Evolutionary conservation across 139 green algal species (phyloP).

Genomic region (Picochlorum sp.): DNA sequence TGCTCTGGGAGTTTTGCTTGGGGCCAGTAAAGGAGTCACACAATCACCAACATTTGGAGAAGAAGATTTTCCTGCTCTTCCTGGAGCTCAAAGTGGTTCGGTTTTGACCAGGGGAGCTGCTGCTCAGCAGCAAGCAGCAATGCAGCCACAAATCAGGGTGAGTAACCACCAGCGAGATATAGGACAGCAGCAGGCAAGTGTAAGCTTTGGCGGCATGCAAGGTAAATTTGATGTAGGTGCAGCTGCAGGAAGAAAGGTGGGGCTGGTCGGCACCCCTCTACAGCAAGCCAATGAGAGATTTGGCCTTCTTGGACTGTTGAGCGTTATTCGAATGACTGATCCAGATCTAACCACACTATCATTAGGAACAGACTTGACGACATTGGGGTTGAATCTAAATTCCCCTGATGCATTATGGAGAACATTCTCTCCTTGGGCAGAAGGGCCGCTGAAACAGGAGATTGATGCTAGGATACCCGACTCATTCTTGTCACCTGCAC

Average conservation of each 20-base stretch:
- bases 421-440: constrained; percentile 77
- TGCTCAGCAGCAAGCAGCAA: constrained; percentile 1
- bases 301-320: constrained; percentile 83
- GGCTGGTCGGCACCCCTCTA: not conserved
- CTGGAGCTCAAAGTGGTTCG: not conserved
- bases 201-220: no score
- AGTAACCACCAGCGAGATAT: constrained; percentile 11
- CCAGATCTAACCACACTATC: constrained; percentile 88
- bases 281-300: constrained; percentile 73
- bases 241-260: not conserved
- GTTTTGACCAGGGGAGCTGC: not conserved
- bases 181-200: not conserved
- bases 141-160: constrained; percentile 7
- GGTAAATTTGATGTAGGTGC: not conserved
- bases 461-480: constrained; percentile 68
- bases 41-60: constrained; percentile 26
- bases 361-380: constrained; percentile 92
- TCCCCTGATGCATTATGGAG: constrained; percentile 63
- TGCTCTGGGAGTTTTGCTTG: constrained; percentile 25
- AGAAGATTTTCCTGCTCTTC: constrained; percentile 64
- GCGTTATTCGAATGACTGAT: constrained; percentile 78
- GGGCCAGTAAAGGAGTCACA: constrained; percentile 9
- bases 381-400: constrained; percentile 92
- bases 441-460: constrained; percentile 56
- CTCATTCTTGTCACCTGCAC: constrained; percentile 73